Evolutionary conservation across 2,329 filamentous ascomycete species (phyloP).

Genomic region (Lachnellula cervina): DNA sequence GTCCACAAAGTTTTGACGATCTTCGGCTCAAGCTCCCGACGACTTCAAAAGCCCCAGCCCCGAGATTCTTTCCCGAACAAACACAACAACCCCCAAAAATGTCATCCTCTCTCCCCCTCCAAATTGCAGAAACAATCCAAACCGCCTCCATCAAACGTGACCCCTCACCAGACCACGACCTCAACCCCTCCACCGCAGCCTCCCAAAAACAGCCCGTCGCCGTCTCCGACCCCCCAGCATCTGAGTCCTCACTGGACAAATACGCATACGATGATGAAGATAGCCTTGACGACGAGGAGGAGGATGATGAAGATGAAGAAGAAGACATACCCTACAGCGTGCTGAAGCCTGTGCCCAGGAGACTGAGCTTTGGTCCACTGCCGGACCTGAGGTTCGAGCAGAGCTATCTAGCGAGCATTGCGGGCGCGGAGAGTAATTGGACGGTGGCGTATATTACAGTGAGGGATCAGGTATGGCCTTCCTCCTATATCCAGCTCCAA

Average conservation of each 20-base stretch:
- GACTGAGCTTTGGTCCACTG: conserved; percentile 56
- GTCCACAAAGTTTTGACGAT: neutral
- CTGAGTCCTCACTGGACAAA: conserved; percentile 28
- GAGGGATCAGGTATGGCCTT: conserved; percentile 69
- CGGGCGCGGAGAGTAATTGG: conserved; percentile 72
- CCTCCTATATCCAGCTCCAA: neutral
- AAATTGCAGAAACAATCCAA: conserved; percentile 76
- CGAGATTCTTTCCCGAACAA: neutral
- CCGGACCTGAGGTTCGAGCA: conserved; percentile 96
- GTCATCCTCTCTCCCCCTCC: conserved; percentile 43
- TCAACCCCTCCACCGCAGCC: conserved; percentile 74
- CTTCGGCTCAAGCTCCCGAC: neutral
- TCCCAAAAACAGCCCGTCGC: conserved; percentile 60
- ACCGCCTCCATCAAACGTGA: conserved; percentile 69
- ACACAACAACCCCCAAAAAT: conserved; percentile 17
- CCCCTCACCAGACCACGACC: conserved; percentile 68
- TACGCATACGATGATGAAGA: conserved; percentile 36
- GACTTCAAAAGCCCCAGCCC: neutral
- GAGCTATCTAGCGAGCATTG: conserved; percentile 90
- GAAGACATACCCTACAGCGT: conserved; percentile 60
- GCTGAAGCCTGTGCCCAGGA: conserved; percentile 49
- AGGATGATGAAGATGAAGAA: conserved; percentile 44
- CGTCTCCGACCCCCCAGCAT: conserved; percentile 30
- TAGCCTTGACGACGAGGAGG: conserved; percentile 39
- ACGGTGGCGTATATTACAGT: conserved; percentile 78